Percentiles rank a stretch among this genome's conserved stretches.
phyloP scores from a whole-genome alignment of 441 rosid genomes.

The Oxalis stricta region DNA sequence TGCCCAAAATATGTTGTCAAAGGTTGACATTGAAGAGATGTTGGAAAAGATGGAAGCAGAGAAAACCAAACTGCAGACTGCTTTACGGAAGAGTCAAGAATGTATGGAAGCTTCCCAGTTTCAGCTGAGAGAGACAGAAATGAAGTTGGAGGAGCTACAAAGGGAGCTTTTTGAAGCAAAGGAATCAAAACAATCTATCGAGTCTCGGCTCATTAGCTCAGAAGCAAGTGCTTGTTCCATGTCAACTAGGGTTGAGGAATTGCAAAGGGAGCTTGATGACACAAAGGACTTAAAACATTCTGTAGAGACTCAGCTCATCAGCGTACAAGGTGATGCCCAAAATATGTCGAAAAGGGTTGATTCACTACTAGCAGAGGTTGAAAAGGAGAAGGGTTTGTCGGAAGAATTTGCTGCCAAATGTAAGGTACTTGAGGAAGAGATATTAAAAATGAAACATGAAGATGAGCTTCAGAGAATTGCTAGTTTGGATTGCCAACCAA shows the following conservation, averaged over 20 bases:
- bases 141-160: slow-evolving; percentile 38
- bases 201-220: slow-evolving; percentile 31
- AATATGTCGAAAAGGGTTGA: slow-evolving; percentile 31
- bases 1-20: too few species aligned
- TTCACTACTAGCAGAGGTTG: slow-evolving; percentile 39
- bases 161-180: slow-evolving; percentile 30
- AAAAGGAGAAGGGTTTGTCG: slow-evolving; percentile 33
- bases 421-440: slow-evolving; percentile 54
- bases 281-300: slow-evolving; percentile 37
- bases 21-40: slow-evolving; percentile 30
- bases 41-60: slow-evolving; percentile 27
- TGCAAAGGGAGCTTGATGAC: slow-evolving; percentile 42
- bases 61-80: slow-evolving; percentile 43
- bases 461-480: slow-evolving; percentile 28
- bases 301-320: slow-evolving; percentile 35
- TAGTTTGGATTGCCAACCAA: slow-evolving; percentile 26
- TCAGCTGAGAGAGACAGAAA: slow-evolving; percentile 36
- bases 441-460: slow-evolving; percentile 33
- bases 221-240: slow-evolving; percentile 35
- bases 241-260: slow-evolving; percentile 31
- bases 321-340: slow-evolving; percentile 34
- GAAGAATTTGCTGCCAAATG: slow-evolving; percentile 35
- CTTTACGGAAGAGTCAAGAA: slow-evolving; percentile 29
- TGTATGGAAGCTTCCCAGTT: slow-evolving; percentile 32
- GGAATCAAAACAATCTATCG: slow-evolving; percentile 38